Base-by-base conservation (phyloP, 768 basidiomycete species). In the Amanita polypyramis region DNA sequence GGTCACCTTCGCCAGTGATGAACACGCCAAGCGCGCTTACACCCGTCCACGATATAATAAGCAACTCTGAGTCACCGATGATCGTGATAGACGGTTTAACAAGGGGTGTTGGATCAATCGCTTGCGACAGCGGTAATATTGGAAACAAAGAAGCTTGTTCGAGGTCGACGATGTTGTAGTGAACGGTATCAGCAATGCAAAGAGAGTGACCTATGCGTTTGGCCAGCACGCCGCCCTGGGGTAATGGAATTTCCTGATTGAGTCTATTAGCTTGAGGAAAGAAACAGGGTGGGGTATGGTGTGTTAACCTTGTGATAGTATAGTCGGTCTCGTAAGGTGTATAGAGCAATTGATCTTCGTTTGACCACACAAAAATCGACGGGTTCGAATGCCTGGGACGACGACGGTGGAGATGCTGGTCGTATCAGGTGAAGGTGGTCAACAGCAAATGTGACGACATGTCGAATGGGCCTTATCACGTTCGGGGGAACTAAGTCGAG, bases 21-120 rank as follows among this genome's bases (percentile, higher is more conserved):
- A 97, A 98, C 8, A 98, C 67, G 0, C 94, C 94, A 34, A 97
- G 68, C 0, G 88, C 87, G 45, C 75, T 79, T 3, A 71, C 65
- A 11, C 89, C 94, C 1, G 83, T 92, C 77, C 85, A 93, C 2
- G 86, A 87, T 12, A 90, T 70, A 17, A 96, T 72, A 36, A 97
- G 73, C 55, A 93, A 96, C 62, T 96, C 93, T 54, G 76, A 78
- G 25, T 78, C 77, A 30, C 75, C 72, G 20, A 94, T 76, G 19
- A 90, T 77, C 1, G 80, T 77, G 41, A 95, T 88, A 20, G 75
- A 77, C 0, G 90, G 89, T 34, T 80, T 77, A 50, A 66, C 47
- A 57, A 63, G 56, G 2, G 63, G 51, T 2, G 63, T 58, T 2
- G 66, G 60, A 2, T 73, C 75, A 7, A 59, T 54, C 0, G 76